These are phyloP conservation scores for Salix caprea DNA, from an alignment of 345 rosid genomes.

Conservation along the genomic window DNA sequence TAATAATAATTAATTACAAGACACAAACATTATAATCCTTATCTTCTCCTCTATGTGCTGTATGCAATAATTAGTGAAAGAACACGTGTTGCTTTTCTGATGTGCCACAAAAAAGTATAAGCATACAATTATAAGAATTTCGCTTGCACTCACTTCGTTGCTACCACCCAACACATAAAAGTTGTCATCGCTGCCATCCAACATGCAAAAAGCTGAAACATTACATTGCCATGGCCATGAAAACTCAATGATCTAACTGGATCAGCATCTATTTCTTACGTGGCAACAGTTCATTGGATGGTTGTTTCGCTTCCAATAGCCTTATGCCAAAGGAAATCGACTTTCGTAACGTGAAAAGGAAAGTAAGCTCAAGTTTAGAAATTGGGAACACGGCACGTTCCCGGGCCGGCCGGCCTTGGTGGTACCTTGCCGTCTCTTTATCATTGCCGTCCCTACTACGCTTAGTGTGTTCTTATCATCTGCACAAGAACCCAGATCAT, in stretches of 20 bases:
- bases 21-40: no score
- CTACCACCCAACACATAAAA: background rate
- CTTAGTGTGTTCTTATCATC: no score
- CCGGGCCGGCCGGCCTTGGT: constrained; percentile 2
- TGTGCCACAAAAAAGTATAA: background rate
- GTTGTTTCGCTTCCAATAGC: no score
- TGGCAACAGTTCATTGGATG: background rate
- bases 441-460: constrained; percentile 30
- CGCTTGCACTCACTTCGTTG: background rate
- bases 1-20: no score
- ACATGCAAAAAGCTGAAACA: background rate
- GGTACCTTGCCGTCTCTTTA: constrained; percentile 25
- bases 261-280: background rate
- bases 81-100: background rate
- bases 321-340: no score
- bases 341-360: background rate
- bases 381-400: constrained; percentile 30
- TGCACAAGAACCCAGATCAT: no score
- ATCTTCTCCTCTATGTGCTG: no score
- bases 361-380: background rate
- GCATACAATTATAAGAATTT: constrained; percentile 2
- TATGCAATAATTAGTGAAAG: background rate
- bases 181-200: background rate
- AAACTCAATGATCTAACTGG: no score
- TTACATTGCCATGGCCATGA: background rate